Conservation (phyloP, 2,329 filamentous ascomycete genomes). For the Chaetomium globosum region DNA sequence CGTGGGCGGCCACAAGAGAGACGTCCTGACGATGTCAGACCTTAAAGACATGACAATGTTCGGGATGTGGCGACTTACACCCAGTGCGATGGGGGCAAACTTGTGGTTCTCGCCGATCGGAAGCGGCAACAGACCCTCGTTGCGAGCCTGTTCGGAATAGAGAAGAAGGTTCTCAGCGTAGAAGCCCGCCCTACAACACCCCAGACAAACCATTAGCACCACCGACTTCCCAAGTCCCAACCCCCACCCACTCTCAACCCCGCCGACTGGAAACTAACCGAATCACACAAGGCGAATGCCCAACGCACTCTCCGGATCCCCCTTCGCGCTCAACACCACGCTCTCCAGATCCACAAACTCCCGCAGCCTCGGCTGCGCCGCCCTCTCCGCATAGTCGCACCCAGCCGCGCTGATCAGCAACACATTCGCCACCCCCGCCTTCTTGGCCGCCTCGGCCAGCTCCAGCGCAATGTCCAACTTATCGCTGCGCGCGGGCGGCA, state of each 20-base stretch:
- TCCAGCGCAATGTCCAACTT: conserved; percentile 52
- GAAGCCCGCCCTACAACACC: conserved; percentile 48
- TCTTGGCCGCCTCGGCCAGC: conserved; percentile 50
- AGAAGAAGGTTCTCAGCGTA: conserved; percentile 56
- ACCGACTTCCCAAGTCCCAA: background rate
- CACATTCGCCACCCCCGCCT: conserved; percentile 50
- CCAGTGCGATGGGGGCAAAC: conserved; percentile 54
- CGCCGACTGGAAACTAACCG: conserved; percentile 38
- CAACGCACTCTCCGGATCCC: conserved; percentile 44
- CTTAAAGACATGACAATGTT: background rate
- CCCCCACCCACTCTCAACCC: conserved; percentile 19
- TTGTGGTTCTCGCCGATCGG: conserved; percentile 53
- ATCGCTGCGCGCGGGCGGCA: conserved; percentile 51
- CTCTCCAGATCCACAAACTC: conserved; percentile 56
- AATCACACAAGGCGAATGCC: conserved; percentile 51
- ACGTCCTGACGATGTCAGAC: conserved; percentile 44
- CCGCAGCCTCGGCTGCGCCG: conserved; percentile 52
- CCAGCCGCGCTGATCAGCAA: conserved; percentile 53
- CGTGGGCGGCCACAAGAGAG: conserved; percentile 51
- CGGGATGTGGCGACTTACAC: conserved; percentile 39
- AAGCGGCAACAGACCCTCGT: conserved; percentile 49
- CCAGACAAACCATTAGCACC: background rate
- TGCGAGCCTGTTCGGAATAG: conserved; percentile 50
- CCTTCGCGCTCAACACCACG: conserved; percentile 49
- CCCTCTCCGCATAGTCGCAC: conserved; percentile 53